phyloP scores from a whole-genome alignment of 2,329 filamentous ascomycete species.

The Pseudogymnoascus sp. region DNA sequence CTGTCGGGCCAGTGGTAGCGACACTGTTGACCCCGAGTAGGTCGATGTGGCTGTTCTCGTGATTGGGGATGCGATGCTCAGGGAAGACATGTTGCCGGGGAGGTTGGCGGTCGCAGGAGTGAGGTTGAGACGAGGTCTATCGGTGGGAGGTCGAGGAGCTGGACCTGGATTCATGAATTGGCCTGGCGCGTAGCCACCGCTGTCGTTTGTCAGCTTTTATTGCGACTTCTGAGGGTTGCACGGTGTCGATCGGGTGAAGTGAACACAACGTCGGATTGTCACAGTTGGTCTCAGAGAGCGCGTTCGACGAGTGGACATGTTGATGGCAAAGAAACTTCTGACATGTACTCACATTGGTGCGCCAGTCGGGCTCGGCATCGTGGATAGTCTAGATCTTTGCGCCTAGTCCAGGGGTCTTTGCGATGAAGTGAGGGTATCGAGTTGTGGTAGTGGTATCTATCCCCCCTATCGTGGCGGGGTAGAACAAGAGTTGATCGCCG shows the following conservation, averaged over 20 bases:
- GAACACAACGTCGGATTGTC: neutral
- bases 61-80: slow-evolving; percentile 63
- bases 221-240: neutral
- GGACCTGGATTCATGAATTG: slow-evolving; percentile 96
- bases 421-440: neutral
- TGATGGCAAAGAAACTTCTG: neutral
- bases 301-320: neutral
- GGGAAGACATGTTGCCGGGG: slow-evolving; percentile 69
- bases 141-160: slow-evolving; percentile 79
- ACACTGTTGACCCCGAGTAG: slow-evolving; percentile 64
- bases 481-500: slow-evolving; percentile 4
- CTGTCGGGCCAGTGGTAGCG: slow-evolving; percentile 58
- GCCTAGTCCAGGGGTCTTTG: slow-evolving; percentile 2
- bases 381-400: neutral
- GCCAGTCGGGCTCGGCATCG: slow-evolving; percentile 6
- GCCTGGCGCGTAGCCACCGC: slow-evolving; percentile 41
- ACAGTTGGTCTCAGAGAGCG: neutral
- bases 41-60: slow-evolving; percentile 56
- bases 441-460: slow-evolving; percentile 4
- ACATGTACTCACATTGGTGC: neutral
- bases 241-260: neutral
- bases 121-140: slow-evolving; percentile 72
- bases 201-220: slow-evolving; percentile 5
- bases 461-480: slow-evolving; percentile 8
- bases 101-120: slow-evolving; percentile 65